Conservation (phyloP, 306 rosid species). For the Lathyrus aphaca region DNA sequence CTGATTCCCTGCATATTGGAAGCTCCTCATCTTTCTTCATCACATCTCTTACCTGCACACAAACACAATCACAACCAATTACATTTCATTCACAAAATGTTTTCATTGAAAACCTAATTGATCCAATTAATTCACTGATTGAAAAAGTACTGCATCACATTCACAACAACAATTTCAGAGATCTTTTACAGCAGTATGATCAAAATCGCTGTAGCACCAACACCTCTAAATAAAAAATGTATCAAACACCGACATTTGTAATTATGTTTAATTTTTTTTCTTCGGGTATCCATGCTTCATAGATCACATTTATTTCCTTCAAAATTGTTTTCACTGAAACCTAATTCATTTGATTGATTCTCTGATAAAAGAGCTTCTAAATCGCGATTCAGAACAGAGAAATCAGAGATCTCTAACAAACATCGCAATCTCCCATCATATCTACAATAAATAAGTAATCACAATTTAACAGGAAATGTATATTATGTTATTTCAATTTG, state of each 20-base stretch:
- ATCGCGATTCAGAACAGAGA: background rate
- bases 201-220: background rate
- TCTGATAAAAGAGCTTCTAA: background rate
- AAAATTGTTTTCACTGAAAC: background rate
- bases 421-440: background rate
- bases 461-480: background rate
- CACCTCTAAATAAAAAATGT: too few species aligned
- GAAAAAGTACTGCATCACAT: background rate
- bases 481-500: background rate
- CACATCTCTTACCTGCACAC: conserved; percentile 76
- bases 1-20: conserved; percentile 84
- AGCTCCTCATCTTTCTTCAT: conserved; percentile 92
- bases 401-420: background rate
- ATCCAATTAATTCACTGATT: background rate
- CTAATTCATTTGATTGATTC: background rate
- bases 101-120: background rate
- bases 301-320: background rate
- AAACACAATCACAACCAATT: conserved; percentile 18
- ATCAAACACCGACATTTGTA: too few species aligned
- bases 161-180: background rate
- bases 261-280: too few species aligned
- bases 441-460: background rate
- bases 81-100: background rate
- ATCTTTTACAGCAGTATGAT: background rate
- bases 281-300: too few species aligned